Conservation (phyloP, 371 early-diverging fungal genomes). For the Enterocytospora artemiae region DNA sequence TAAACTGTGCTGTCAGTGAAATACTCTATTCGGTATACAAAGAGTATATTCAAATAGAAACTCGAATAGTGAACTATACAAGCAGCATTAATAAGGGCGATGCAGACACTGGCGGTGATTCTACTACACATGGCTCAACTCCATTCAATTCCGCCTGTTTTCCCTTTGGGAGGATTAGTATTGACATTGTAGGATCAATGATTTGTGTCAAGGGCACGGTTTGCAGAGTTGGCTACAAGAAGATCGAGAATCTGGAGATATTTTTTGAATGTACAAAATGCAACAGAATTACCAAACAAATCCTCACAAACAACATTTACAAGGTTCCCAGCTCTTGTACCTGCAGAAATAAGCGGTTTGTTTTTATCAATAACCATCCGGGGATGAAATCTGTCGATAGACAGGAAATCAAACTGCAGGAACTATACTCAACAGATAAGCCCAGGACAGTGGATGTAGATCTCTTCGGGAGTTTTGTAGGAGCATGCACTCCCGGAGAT, state of each 20-base stretch:
- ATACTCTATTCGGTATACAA: slow-evolving; percentile 4
- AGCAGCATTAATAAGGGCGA: too few relatives aligned
- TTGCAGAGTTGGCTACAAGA: slow-evolving; percentile 46
- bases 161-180: neutral
- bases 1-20: slow-evolving; percentile 35
- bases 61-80: neutral
- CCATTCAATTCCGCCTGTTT: too few relatives aligned
- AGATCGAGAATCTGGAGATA: slow-evolving; percentile 18
- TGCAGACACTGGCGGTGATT: too few relatives aligned
- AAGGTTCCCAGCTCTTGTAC: slow-evolving; percentile 42
- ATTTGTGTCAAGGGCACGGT: slow-evolving; percentile 46
- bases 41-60: slow-evolving; percentile 5
- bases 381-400: slow-evolving; percentile 34
- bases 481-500: slow-evolving; percentile 54
- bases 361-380: slow-evolving; percentile 20
- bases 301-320: slow-evolving; percentile 30
- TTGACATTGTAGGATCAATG: slow-evolving; percentile 19
- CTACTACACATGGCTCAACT: too few relatives aligned
- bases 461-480: slow-evolving; percentile 45
- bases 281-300: slow-evolving; percentile 24
- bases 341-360: slow-evolving; percentile 51
- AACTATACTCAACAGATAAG: slow-evolving; percentile 28
- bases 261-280: slow-evolving; percentile 54
- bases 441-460: slow-evolving; percentile 41
- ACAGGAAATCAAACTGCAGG: slow-evolving; percentile 55